phyloP scores from a whole-genome alignment of 192 early-diverging fungal species.

The Phycomyces blakesleeanus region DNA sequence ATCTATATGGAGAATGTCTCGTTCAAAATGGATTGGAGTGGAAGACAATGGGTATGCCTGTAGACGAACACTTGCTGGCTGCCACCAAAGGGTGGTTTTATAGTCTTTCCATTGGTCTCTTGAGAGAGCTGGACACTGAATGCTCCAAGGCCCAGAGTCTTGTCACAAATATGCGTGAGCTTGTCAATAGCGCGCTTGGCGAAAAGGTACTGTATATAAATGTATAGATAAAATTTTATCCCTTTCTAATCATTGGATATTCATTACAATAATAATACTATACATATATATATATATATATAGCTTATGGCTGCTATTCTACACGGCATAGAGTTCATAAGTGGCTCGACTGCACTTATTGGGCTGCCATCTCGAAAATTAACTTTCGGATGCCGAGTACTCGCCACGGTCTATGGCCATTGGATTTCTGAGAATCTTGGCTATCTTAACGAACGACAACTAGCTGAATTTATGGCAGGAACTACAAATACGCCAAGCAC shows the following conservation, averaged over 20 bases:
- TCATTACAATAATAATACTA: too few species aligned
- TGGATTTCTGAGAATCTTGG: slow-evolving; percentile 20
- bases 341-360: slow-evolving; percentile 11
- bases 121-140: slow-evolving; percentile 19
- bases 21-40: slow-evolving; percentile 34
- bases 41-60: slow-evolving; percentile 37
- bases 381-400: slow-evolving; percentile 1
- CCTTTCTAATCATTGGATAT: too few species aligned
- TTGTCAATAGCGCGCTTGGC: slow-evolving; percentile 4
- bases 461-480: neutral
- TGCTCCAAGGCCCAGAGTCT: slow-evolving; percentile 18
- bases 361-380: slow-evolving; percentile 15
- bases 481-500: neutral
- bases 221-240: neutral
- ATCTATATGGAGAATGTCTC: slow-evolving; percentile 25
- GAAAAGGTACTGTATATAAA: slow-evolving; percentile 18
- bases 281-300: too few species aligned
- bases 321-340: slow-evolving; percentile 18
- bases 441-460: neutral
- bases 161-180: slow-evolving; percentile 8
- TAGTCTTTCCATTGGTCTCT: slow-evolving; percentile 18
- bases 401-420: slow-evolving; percentile 18
- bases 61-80: slow-evolving; percentile 22
- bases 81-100: slow-evolving; percentile 24
- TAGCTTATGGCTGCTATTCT: slow-evolving; percentile 23